Evolutionary conservation across 345 rosid species (phyloP).

Genomic region (Pugionium cornutum): DNA sequence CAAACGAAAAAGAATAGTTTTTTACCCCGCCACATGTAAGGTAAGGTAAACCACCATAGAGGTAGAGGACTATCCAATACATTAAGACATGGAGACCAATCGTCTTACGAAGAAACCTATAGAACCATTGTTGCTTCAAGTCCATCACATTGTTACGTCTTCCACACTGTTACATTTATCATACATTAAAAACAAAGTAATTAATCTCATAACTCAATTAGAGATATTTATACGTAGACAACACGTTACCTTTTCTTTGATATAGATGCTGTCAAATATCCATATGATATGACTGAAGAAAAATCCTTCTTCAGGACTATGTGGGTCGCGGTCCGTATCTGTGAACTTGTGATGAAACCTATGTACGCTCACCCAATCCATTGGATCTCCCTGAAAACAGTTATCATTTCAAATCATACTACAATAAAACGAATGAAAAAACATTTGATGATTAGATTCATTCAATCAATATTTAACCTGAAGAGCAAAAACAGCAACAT

Average conservation of each 20-base stretch:
- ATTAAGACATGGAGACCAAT: background rate
- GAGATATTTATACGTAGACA: background rate
- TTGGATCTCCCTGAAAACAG: slow-evolving; percentile 50
- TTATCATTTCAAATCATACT: too few species aligned
- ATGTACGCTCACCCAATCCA: slow-evolving; percentile 90
- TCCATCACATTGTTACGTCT: slow-evolving; percentile 67
- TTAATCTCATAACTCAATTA: background rate
- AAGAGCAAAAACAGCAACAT: slow-evolving; percentile 65
- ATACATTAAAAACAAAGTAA: background rate
- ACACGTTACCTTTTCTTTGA: slow-evolving; percentile 51
- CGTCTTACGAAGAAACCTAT: slow-evolving; percentile 45
- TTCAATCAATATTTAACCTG: slow-evolving; percentile 49
- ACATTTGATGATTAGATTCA: background rate
- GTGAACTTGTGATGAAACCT: slow-evolving; percentile 80
- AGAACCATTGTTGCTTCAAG: too few species aligned
- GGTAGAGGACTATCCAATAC: too few species aligned
- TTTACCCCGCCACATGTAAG: too few species aligned
- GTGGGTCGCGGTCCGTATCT: slow-evolving; percentile 84
- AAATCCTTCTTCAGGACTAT: slow-evolving; percentile 83
- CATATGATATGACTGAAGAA: slow-evolving; percentile 81
- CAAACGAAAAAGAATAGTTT: too few species aligned
- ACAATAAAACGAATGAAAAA: too few species aligned
- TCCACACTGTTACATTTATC: slow-evolving; percentile 32
- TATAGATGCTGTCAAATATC: slow-evolving; percentile 59
- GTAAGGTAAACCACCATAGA: too few species aligned